Percentiles rank a stretch among this genome's conserved stretches.
phyloP scores from a whole-genome alignment of 192 early-diverging fungal genomes.

The Rhizoclosmatium globosum region DNA sequence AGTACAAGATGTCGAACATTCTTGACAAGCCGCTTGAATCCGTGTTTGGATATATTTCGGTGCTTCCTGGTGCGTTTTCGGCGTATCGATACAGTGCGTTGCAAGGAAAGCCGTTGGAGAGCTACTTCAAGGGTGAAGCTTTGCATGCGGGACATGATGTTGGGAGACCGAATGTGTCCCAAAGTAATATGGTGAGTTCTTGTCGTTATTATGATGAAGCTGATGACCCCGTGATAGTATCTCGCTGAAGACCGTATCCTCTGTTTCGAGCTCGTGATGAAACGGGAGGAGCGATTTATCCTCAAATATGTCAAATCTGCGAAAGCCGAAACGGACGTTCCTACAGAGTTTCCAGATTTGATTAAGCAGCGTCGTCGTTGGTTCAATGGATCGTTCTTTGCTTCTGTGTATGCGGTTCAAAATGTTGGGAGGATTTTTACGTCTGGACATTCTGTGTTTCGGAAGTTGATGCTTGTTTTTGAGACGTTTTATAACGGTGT shows the following conservation, averaged over 20 bases:
- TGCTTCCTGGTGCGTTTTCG: constrained; percentile 93
- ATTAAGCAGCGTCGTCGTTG: constrained; percentile 85
- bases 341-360: constrained; percentile 73
- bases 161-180: constrained; percentile 74
- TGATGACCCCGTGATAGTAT: constrained; percentile 29
- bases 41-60: constrained; percentile 87
- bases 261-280: constrained; percentile 84
- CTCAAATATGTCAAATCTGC: constrained; percentile 74
- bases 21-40: constrained; percentile 96
- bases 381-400: constrained; percentile 85
- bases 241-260: constrained; percentile 84
- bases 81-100: constrained; percentile 93
- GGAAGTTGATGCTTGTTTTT: constrained; percentile 65
- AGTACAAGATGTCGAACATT: constrained; percentile 99
- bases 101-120: constrained; percentile 72
- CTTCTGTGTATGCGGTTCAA: constrained; percentile 68
- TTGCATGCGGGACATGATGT: constrained; percentile 70
- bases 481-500: constrained; percentile 77
- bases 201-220: constrained; percentile 68
- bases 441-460: constrained; percentile 54
- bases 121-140: constrained; percentile 94
- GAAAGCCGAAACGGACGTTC: constrained; percentile 78
- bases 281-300: constrained; percentile 63
- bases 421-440: constrained; percentile 67
- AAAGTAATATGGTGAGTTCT: constrained; percentile 79